These are phyloP conservation scores for Neurospora sublineolata DNA, from an alignment of 495 filamentous ascomycete genomes.

Conservation along the genomic window DNA sequence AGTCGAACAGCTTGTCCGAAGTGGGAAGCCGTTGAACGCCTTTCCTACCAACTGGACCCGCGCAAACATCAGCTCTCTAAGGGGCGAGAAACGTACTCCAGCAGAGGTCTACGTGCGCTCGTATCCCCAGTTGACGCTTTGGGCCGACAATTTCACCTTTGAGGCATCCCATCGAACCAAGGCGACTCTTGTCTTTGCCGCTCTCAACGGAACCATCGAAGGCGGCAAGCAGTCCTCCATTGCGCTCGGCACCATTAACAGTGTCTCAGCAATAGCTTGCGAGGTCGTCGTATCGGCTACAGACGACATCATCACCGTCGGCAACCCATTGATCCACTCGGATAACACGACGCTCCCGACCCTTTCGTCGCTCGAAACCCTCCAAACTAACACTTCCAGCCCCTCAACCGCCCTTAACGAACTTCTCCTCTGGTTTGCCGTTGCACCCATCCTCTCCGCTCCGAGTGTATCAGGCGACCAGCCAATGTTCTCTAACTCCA, in stretches of 20 bases:
- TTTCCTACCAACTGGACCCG: conserved; percentile 21
- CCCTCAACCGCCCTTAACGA: conserved; percentile 14
- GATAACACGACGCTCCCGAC: not conserved
- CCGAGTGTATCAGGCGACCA: conserved; percentile 16
- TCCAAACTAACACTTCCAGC: conserved; percentile 4
- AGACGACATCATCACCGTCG: conserved; percentile 12
- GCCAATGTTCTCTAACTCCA: conserved; percentile 20
- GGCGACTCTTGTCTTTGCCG: conserved; percentile 20
- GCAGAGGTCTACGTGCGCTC: conserved; percentile 16
- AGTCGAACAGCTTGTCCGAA: conserved; percentile 8
- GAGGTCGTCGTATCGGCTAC: conserved; percentile 11
- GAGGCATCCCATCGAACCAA: conserved; percentile 6
- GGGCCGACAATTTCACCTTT: conserved; percentile 17
- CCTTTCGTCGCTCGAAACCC: conserved; percentile 12
- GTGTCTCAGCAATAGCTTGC: conserved; percentile 15
- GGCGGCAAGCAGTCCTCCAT: conserved; percentile 8
- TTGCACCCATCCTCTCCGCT: conserved; percentile 13
- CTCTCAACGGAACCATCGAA: conserved; percentile 21
- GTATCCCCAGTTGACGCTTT: conserved; percentile 13
- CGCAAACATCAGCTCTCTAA: conserved; percentile 1
- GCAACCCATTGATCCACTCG: not conserved
- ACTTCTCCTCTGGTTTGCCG: conserved; percentile 21
- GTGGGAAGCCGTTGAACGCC: conserved; percentile 12
- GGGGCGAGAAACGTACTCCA: conserved; percentile 5
- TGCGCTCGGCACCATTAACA: conserved; percentile 5